Conservation (phyloP, 345 rosid genomes). For the Citrus medica region DNA sequence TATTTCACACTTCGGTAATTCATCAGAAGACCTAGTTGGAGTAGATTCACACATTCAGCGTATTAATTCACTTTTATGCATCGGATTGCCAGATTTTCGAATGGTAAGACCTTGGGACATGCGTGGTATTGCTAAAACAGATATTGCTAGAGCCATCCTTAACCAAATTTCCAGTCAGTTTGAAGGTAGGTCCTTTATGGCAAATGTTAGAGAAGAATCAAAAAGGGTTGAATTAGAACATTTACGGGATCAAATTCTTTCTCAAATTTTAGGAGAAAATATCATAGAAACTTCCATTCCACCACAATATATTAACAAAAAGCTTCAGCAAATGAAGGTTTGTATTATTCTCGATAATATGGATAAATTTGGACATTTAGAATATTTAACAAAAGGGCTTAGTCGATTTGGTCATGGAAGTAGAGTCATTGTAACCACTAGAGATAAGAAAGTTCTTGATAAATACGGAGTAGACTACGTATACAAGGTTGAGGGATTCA, state of each 20-base stretch:
- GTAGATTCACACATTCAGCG: background rate
- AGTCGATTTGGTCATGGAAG: conserved; percentile 3
- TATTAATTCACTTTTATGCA: background rate
- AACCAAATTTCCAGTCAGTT: background rate
- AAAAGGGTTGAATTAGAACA: background rate
- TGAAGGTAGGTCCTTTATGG: background rate
- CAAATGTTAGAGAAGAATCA: background rate
- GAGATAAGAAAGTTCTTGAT: conserved; percentile 6
- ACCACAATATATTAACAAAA: background rate
- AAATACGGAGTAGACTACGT: background rate
- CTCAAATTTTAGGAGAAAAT: background rate
- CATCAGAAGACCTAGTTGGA: background rate
- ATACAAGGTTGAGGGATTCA: conserved; percentile 4
- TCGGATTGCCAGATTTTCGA: background rate
- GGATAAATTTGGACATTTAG: background rate
- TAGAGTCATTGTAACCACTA: conserved; percentile 3
- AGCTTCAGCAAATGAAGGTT: background rate
- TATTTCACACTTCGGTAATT: background rate
- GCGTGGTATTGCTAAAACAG: background rate
- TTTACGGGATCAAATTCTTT: background rate
- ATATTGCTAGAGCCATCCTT: background rate
- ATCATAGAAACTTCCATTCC: background rate
- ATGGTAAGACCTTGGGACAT: background rate
- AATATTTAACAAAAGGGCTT: background rate
- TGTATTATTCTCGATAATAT: conserved; percentile 2